A percentile compares a stretch with the other conserved stretches of the same genome.
Evolutionary conservation across 139 green algal species (phyloP).

Genomic region (Protoeuglena noctilucae): DNA sequence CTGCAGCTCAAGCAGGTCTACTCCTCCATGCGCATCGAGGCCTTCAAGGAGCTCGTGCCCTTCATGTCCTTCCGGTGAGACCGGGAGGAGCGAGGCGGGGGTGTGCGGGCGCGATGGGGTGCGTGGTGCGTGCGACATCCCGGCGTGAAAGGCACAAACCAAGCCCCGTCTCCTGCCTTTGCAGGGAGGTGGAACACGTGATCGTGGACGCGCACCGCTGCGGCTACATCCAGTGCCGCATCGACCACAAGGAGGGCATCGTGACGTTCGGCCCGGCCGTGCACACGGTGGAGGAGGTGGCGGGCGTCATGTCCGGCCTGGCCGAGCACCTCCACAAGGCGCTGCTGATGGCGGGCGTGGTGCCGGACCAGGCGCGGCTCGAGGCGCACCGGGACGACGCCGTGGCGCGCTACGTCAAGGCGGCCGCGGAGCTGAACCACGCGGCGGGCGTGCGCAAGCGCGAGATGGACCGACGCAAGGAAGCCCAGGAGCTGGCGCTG

Average conservation of each 20-base stretch:
- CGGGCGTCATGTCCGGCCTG: background rate
- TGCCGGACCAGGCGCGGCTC: conserved; percentile 41
- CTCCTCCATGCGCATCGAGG: conserved; percentile 40
- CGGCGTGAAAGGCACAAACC: no score
- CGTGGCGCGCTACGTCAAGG: conserved; percentile 44
- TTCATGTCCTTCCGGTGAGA: conserved; percentile 60
- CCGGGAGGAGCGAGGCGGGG: no score
- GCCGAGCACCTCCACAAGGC: background rate
- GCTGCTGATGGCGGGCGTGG: conserved; percentile 35
- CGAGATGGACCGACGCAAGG: conserved; percentile 11
- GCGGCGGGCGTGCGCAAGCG: conserved; percentile 5
- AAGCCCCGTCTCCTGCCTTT: no score
- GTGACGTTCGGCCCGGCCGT: conserved; percentile 72
- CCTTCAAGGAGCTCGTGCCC: conserved; percentile 39
- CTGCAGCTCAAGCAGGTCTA: conserved; percentile 83
- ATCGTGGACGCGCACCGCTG: conserved; percentile 59
- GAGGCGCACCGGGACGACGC: conserved; percentile 17
- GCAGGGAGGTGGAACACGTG: conserved; percentile 70
- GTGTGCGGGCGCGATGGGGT: no score
- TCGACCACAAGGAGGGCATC: conserved; percentile 78
- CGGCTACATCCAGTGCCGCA: conserved; percentile 34
- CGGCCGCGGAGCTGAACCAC: conserved; percentile 44
- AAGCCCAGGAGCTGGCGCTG: conserved; percentile 4
- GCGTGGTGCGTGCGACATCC: no score
- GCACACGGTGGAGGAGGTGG: conserved; percentile 32